phyloP scores from a whole-genome alignment of 1,284 basidiomycete genomes.

The Heterobasidion occidentale region DNA sequence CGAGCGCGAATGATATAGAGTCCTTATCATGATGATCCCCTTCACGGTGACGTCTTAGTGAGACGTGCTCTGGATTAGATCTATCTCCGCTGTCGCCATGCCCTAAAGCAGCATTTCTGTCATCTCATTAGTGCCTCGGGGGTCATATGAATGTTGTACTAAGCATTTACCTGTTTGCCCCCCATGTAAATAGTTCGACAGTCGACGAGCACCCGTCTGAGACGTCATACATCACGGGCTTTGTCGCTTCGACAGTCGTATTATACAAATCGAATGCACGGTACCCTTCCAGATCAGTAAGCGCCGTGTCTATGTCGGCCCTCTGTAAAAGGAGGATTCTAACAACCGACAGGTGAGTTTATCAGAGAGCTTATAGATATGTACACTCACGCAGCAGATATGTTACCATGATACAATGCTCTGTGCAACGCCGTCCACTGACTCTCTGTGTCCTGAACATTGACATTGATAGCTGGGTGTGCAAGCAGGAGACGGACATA shows the following conservation, averaged over 20 bases:
- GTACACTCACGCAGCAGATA: slow-evolving; percentile 59
- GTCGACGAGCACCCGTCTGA: not conserved
- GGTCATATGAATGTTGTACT: not conserved
- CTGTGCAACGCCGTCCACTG: slow-evolving; percentile 92
- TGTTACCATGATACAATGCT: slow-evolving; percentile 83
- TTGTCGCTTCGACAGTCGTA: slow-evolving; percentile 71
- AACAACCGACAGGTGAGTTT: not conserved
- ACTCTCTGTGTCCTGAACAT: slow-evolving; percentile 77
- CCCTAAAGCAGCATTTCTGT: slow-evolving; percentile 81
- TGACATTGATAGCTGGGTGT: slow-evolving; percentile 76
- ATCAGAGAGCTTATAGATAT: slow-evolving; percentile 1
- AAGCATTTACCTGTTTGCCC: slow-evolving; percentile 46
- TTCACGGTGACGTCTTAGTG: slow-evolving; percentile 34
- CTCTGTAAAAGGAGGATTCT: slow-evolving; percentile 73
- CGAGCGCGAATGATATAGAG: slow-evolving; percentile 31
- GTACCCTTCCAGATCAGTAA: slow-evolving; percentile 89
- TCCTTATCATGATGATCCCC: not conserved
- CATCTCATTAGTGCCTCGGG: not conserved
- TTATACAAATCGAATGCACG: slow-evolving; percentile 95
- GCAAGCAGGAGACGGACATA: slow-evolving; percentile 79
- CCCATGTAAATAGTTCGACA: slow-evolving; percentile 85
- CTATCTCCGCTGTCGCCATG: slow-evolving; percentile 79
- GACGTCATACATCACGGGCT: slow-evolving; percentile 37
- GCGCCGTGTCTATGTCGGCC: slow-evolving; percentile 62
- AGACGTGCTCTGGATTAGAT: slow-evolving; percentile 72